Evolutionary conservation across 495 filamentous ascomycete genomes (phyloP).

Genomic region (Tuber microsphaerosporum): DNA sequence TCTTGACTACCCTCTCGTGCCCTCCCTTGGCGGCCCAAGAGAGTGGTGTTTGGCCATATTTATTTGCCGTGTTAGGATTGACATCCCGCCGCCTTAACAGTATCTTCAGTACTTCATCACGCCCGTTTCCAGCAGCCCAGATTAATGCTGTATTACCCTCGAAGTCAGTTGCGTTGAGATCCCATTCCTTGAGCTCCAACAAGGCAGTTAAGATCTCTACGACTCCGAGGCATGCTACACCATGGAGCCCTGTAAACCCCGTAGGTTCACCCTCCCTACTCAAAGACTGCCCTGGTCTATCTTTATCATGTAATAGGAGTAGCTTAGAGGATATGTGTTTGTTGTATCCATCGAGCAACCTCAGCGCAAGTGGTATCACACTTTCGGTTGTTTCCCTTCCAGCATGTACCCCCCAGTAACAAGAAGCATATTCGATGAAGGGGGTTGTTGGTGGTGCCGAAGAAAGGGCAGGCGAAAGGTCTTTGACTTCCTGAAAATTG

Average conservation of each 20-base stretch:
- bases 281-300: not conserved
- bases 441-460: not conserved
- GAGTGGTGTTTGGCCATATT: slow-evolving; percentile 38
- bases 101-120: slow-evolving; percentile 38
- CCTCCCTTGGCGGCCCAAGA: slow-evolving; percentile 27
- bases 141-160: slow-evolving; percentile 41
- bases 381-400: not conserved
- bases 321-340: not conserved
- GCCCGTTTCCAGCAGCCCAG: slow-evolving; percentile 43
- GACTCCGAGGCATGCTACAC: not conserved
- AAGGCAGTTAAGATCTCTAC: not conserved
- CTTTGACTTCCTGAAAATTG: not conserved
- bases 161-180: not conserved
- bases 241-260: not conserved
- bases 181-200: not conserved
- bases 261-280: not conserved
- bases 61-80: slow-evolving; percentile 24
- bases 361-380: not conserved
- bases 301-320: not conserved
- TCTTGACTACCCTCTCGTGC: slow-evolving; percentile 31
- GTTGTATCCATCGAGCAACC: not conserved
- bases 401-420: not conserved
- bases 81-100: slow-evolving; percentile 27
- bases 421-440: not conserved
- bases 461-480: not conserved